Percentiles rank a stretch among this genome's conserved stretches.
phyloP scores from a whole-genome alignment of 192 early-diverging fungal species.

The Gonapodya sp. region DNA sequence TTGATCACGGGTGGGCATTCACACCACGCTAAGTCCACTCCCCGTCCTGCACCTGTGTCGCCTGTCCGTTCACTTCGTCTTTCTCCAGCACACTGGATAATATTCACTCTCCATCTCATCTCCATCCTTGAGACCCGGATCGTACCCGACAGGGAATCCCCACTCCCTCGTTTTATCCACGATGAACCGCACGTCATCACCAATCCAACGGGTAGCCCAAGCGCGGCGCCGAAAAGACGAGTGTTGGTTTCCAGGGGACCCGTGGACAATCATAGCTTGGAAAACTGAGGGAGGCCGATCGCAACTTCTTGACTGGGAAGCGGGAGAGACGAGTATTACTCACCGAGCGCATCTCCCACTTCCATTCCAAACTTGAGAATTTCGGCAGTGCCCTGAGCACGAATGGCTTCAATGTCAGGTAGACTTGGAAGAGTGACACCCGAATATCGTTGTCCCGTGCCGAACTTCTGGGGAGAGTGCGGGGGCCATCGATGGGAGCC shows the following conservation, averaged over 20 bases:
- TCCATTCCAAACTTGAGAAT: slow-evolving; percentile 2
- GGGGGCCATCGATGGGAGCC: slow-evolving; percentile 6
- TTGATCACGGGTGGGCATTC: too few species aligned
- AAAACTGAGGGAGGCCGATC: not conserved
- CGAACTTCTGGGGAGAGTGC: not conserved
- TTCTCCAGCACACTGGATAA: not conserved
- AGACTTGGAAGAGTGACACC: not conserved
- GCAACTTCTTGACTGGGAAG: not conserved
- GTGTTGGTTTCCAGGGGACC: not conserved
- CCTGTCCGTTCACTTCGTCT: too few species aligned
- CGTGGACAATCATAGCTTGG: slow-evolving; percentile 5
- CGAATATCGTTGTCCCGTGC: not conserved
- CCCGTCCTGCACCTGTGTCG: too few species aligned
- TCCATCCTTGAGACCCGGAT: not conserved
- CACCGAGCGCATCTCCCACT: not conserved
- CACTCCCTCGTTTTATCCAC: not conserved
- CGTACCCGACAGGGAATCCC: not conserved
- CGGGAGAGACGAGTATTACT: not conserved
- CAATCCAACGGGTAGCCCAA: not conserved
- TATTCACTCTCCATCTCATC: not conserved
- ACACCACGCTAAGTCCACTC: too few species aligned
- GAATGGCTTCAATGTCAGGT: not conserved
- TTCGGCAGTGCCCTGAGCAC: not conserved
- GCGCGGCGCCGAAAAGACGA: not conserved
- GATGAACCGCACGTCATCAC: not conserved